These are phyloP conservation scores for Sclerotinia sclerotiorum DNA, from an alignment of 2,329 filamentous ascomycete genomes.

Conservation along the genomic window DNA sequence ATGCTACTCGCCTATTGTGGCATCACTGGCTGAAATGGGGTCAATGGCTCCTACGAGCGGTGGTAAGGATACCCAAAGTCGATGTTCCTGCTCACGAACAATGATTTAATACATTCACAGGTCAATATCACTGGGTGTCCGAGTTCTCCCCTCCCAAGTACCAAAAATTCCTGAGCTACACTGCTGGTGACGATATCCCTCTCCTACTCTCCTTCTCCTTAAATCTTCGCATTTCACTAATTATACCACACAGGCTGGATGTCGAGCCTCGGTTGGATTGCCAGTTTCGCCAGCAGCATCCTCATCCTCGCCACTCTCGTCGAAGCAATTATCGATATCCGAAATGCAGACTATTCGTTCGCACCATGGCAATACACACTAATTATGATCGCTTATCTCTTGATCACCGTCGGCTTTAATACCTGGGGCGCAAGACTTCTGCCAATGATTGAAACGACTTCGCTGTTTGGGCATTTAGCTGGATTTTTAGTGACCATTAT, in stretches of 20 bases:
- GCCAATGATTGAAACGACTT: slow-evolving; percentile 46
- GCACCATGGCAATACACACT: slow-evolving; percentile 48
- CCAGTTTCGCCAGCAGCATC: slow-evolving; percentile 43
- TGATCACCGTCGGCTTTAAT: slow-evolving; percentile 47
- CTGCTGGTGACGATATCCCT: slow-evolving; percentile 42
- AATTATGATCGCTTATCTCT: slow-evolving; percentile 45
- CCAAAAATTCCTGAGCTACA: slow-evolving; percentile 56
- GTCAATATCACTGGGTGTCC: slow-evolving; percentile 60
- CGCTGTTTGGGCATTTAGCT: slow-evolving; percentile 47
- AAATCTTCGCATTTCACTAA: neutral
- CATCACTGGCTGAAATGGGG: slow-evolving; percentile 36
- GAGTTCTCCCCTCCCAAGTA: slow-evolving; percentile 50
- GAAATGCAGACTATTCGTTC: slow-evolving; percentile 41
- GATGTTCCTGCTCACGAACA: neutral
- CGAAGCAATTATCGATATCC: slow-evolving; percentile 44
- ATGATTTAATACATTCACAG: slow-evolving; percentile 46
- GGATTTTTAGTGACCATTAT: slow-evolving; percentile 48
- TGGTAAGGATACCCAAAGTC: slow-evolving; percentile 18
- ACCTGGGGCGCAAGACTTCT: slow-evolving; percentile 45
- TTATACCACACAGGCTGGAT: slow-evolving; percentile 45
- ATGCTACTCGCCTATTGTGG: slow-evolving; percentile 37
- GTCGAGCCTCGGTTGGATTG: slow-evolving; percentile 49
- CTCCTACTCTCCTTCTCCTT: neutral
- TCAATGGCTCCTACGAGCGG: slow-evolving; percentile 35
- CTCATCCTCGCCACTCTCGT: slow-evolving; percentile 49